Base-by-base conservation (phyloP, 768 basidiomycete genomes). In the Leccinum broughii region DNA sequence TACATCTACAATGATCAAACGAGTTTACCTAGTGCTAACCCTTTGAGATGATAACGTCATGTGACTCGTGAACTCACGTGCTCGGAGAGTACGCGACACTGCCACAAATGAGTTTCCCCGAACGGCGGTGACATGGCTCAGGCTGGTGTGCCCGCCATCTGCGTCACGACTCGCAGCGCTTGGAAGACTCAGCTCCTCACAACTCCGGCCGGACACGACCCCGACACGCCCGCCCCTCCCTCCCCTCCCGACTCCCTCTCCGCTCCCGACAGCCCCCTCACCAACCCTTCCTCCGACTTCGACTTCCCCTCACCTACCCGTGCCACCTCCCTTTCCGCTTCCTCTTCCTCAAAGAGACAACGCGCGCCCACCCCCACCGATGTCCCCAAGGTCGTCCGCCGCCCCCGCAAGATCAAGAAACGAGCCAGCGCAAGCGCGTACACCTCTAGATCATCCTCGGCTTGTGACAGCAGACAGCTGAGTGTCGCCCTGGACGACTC, bases 401-500 rank as follows among this genome's bases (percentile, higher is more conserved):
- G 67, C 10, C 64, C 70, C 13, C 62, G 60, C 3, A 72, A 71
- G 59, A 59, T 66, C 57, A 73, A 65, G 60, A 73, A 70, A 55
- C 70, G 73, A 6, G 44, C 64, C 1, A 67, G 60, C 48, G 51
- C 56, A 1, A 62, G 62, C 35, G 35, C 62, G n/a, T 34, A 39
- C 65, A 72, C 75, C 10, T 68, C 77, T 1, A 59, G 72, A 3
- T 76, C 76, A 2, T 77, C 77, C 8, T 80, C 82, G n/a, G 80
- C 81, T 62, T 76, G 73, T 13, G 76, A 76, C 30, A 81, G 81
- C 62, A 76, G 78, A 51, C 77, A 77, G 41, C 61, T 70, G 35
- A 58, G 75, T 66, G 55, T 71, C 52, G 75, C 80, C 0, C 70
- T 83, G 3, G 83, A 81, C 30, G 82, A 85, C 44, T 81, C 82